Percentiles rank a stretch among this genome's conserved stretches.
Conservation (phyloP, 345 rosid genomes). For the Eucalyptus cloeziana region DNA sequence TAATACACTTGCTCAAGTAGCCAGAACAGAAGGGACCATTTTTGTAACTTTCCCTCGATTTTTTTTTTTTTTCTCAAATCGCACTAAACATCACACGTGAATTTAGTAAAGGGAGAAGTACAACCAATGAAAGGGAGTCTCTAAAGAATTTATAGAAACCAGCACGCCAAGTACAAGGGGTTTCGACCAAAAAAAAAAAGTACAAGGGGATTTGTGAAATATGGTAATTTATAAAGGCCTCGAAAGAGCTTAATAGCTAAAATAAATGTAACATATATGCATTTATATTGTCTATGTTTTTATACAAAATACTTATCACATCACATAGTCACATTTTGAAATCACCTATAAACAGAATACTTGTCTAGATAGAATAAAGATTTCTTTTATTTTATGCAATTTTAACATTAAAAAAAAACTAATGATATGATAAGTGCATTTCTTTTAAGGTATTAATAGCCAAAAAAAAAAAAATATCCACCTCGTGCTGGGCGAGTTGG, state of each 20-base stretch:
- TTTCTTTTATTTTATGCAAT: not conserved
- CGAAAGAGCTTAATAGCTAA: not conserved
- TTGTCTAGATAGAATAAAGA: not conserved
- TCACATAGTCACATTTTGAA: not conserved
- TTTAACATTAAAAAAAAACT: not conserved
- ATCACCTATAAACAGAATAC: accelerated
- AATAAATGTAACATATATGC: not conserved
- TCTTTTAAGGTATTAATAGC: not conserved
- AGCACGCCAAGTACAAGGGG: not conserved
- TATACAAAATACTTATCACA: accelerated
- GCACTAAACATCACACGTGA: not conserved
- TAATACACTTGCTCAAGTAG: not conserved
- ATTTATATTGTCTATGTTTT: not conserved
- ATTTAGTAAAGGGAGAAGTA: not conserved
- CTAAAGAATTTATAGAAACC: not conserved
- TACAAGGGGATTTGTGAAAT: no score
- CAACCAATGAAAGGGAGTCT: not conserved
- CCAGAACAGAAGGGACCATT: not conserved
- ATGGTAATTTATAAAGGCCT: not conserved
- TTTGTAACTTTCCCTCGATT: not conserved
- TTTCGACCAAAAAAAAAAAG: no score
- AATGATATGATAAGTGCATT: not conserved
- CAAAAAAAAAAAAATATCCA: not conserved
- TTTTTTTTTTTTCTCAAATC: not conserved
- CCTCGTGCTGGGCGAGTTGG: no score